phyloP scores from a whole-genome alignment of 345 rosid genomes.

The Orychophragmus violaceus region DNA sequence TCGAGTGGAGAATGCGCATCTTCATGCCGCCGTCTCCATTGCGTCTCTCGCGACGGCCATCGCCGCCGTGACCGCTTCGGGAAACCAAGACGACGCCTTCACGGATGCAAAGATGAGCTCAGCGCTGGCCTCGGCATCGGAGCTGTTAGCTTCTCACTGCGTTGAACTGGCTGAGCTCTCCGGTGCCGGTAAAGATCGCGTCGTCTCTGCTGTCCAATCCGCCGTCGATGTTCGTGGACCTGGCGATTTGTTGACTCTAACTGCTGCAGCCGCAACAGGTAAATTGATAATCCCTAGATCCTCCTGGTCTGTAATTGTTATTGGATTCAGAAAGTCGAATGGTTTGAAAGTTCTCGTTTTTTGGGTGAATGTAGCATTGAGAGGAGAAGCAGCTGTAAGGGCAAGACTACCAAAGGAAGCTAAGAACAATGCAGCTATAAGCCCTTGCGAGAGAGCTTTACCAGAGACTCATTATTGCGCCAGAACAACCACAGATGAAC shows the following conservation, averaged over 20 bases:
- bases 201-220: slow-evolving; percentile 66
- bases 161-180: slow-evolving; percentile 70
- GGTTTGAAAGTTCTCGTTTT: no score
- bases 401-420: slow-evolving; percentile 82
- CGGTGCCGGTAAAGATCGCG: slow-evolving; percentile 66
- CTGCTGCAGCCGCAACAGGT: slow-evolving; percentile 99
- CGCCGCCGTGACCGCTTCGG: slow-evolving; percentile 28
- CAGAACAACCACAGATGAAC: slow-evolving; percentile 13
- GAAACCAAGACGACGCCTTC: slow-evolving; percentile 12
- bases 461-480: slow-evolving; percentile 33
- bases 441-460: slow-evolving; percentile 60
- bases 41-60: slow-evolving; percentile 29
- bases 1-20: slow-evolving; percentile 25
- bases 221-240: slow-evolving; percentile 74
- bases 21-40: slow-evolving; percentile 23
- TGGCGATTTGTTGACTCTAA: slow-evolving; percentile 81
- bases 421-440: slow-evolving; percentile 71
- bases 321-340: no score
- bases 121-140: slow-evolving; percentile 82
- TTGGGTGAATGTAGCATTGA: slow-evolving; percentile 45
- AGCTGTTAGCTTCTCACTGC: slow-evolving; percentile 84
- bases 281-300: background rate
- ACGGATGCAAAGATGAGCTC: slow-evolving; percentile 59
- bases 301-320: no score
- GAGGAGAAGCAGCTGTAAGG: slow-evolving; percentile 84